Evolutionary conservation across 129 eudicot species (phyloP), one percentile per base, ranked within the genome.

Genomic region (Helianthus tuberosus): DNA sequence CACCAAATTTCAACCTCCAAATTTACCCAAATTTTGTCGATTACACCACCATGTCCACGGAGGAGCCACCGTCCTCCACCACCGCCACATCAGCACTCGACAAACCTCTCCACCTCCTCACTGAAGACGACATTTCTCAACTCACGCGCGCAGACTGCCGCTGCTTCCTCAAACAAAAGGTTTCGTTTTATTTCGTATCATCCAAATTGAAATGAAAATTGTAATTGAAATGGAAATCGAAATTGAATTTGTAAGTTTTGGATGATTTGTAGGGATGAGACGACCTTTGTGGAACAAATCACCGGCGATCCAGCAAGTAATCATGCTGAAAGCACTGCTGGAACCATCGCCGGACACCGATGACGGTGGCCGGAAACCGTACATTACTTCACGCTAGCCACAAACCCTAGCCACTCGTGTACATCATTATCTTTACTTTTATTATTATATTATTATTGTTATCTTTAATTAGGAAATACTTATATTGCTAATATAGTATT

Each of bases 111-210:
- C 83, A 89, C 69, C 89, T 43, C 57, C 97, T 95, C 69, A 95
- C 97, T 0, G 99, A 95, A 73, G 97, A 91, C 67, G 99, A 95
- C 97, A 89, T 95, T 84, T 88, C 99, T 55, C 99, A 91, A 82
- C 84, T 95, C 89, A 95, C 99, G 36, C 97, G 99, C 59, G 99
- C 89, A 79, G 97, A 95, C 50, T 95, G 99, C 84, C 99, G 99
- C 75, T 90, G 90, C 15, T 95, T 73, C 79, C 99, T 95, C 87
- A 91, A 91, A 63, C 89, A 82, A 95, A 91, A 95, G 99, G 99
- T 89, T 32, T 9, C 36, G 32, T 27, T 27, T 20, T 20, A 0
- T 20, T 20, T 27, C 2, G 4, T 32, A 2, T 32, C 4, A 32
- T 32, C 36, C 36, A 32, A 32, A 32, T 32, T 32, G 36, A 32